Evolutionary conservation across 805 yeast species (phyloP).

Genomic region (Tetrapisispora pingtungensis): DNA sequence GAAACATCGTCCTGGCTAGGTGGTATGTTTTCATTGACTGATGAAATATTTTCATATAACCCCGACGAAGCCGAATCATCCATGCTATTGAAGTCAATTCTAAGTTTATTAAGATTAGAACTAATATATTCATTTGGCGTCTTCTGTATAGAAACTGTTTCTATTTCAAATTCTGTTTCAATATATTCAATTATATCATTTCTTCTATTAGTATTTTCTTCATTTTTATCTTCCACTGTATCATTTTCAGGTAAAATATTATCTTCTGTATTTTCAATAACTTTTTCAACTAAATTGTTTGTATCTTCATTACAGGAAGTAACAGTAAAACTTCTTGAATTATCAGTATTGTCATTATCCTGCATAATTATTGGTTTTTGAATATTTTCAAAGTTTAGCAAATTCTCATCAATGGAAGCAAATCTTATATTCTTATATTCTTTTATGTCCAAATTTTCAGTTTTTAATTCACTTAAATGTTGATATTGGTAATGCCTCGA

Average conservation of each 20-base stretch:
- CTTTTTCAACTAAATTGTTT: no score
- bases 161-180: background rate
- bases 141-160: background rate
- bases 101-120: no score
- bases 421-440: background rate
- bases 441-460: background rate
- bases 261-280: no score
- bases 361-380: background rate
- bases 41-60: no score
- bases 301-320: no score
- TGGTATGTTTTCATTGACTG: no score
- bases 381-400: background rate
- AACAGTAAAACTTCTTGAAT: no score
- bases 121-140: conserved; percentile 6
- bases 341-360: background rate
- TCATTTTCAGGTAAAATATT: no score
- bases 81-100: background rate
- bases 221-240: background rate
- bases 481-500: conserved; percentile 6
- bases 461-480: conserved; percentile 5
- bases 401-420: conserved; percentile 2
- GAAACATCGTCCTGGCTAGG: no score
- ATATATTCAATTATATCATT: background rate
- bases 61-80: no score
- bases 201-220: background rate